phyloP scores from a whole-genome alignment of 2,329 filamentous ascomycete species.

The Didymella glomerata region DNA sequence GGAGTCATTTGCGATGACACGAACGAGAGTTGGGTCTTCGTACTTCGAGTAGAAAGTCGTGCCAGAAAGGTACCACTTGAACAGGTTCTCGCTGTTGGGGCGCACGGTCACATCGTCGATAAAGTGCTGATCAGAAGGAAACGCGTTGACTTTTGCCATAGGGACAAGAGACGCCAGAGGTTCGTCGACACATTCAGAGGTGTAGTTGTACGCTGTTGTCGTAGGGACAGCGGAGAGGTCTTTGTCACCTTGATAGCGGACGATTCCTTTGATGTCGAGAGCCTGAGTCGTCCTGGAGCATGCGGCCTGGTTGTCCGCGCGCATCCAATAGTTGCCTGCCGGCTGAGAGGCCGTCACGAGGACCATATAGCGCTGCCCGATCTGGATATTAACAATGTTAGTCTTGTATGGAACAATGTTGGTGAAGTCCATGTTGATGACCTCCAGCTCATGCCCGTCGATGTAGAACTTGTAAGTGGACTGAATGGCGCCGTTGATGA shows the following conservation, averaged over 20 bases:
- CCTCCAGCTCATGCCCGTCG: conserved; percentile 49
- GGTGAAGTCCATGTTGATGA: conserved; percentile 52
- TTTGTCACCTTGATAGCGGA: not conserved
- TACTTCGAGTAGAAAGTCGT: not conserved
- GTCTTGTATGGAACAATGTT: conserved; percentile 38
- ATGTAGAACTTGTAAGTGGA: conserved; percentile 51
- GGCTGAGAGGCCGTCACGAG: not conserved
- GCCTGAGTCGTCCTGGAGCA: not conserved
- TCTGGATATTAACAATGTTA: not conserved
- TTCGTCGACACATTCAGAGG: not conserved
- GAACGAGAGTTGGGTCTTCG: not conserved
- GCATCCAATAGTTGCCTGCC: not conserved
- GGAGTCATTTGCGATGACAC: not conserved
- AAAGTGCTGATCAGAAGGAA: not conserved
- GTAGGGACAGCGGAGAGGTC: not conserved
- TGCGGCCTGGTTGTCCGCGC: not conserved
- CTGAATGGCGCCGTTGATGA: conserved; percentile 38
- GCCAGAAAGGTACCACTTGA: not conserved
- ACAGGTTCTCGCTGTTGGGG: not conserved
- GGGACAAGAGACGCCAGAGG: not conserved
- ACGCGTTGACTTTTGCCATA: not conserved
- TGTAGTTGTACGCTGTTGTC: not conserved
- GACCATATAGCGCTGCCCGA: not conserved
- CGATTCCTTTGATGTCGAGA: not conserved
- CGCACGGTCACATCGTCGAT: not conserved